Evolutionary conservation across 75 land plant species (phyloP).

Genomic region (Isoetes taiwanensis): DNA sequence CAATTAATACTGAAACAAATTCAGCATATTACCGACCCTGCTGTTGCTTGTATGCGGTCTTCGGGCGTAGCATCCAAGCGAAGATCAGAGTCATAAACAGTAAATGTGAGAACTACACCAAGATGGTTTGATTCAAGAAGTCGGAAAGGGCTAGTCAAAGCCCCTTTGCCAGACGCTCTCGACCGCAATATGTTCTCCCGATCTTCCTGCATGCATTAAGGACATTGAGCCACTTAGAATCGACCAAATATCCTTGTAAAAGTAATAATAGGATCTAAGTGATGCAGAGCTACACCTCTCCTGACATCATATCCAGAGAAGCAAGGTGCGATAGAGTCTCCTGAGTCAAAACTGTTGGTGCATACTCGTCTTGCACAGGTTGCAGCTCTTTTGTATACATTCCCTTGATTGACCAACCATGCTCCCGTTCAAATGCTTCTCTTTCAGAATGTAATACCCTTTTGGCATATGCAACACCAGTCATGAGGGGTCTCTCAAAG

Average conservation of each 20-base stretch:
- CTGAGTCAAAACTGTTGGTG: constrained; percentile 78
- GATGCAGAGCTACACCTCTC: constrained; percentile 51
- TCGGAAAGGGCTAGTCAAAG: constrained; percentile 66
- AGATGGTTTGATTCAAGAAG: constrained; percentile 65
- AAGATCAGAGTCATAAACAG: constrained; percentile 61
- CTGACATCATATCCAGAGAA: constrained; percentile 91
- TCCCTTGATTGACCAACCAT: constrained; percentile 83
- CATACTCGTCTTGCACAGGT: constrained; percentile 50
- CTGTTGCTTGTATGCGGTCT: constrained; percentile 59
- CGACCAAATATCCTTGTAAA: neutral
- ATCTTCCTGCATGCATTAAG: constrained; percentile 91
- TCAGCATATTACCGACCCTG: constrained; percentile 67
- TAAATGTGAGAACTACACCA: constrained; percentile 84
- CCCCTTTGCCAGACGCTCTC: constrained; percentile 79
- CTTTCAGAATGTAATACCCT: constrained; percentile 66
- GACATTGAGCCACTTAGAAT: neutral
- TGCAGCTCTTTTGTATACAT: constrained; percentile 60
- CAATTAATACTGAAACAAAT: too few species aligned
- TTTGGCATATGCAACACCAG: constrained; percentile 90
- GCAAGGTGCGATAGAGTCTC: constrained; percentile 66
- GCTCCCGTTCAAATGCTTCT: constrained; percentile 52
- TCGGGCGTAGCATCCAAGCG: constrained; percentile 55
- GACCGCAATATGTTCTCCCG: constrained; percentile 80
- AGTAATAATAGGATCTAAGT: too few species aligned
- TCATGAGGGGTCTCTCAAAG: constrained; percentile 86